Evolutionary conservation across 208 protist genomes (phyloP), one percentile per base, ranked within the genome.

Genomic region (Angomonas deanei): DNA sequence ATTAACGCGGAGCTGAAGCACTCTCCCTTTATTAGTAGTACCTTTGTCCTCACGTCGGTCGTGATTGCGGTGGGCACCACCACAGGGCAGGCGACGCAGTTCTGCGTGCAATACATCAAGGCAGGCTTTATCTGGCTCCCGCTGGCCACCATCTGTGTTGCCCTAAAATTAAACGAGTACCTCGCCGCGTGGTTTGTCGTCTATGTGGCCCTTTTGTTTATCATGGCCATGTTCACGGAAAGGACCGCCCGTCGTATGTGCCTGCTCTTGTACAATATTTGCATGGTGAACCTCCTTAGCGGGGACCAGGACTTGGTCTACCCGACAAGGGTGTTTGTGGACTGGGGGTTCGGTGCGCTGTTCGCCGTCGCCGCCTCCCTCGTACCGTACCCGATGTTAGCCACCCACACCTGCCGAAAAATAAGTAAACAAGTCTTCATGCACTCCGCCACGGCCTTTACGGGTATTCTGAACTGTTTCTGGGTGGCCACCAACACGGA

Each of bases 401-500:
- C 85, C 1, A 81, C 76, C 6, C 65, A 72, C 50, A 39, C 67
- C 21, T 78, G 73, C 0, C 64, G 54, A 8, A 54, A 64, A 15
- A 74, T 72, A 23, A 76, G 66, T 11, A 56, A 63, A 13, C 66
- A 36, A 5, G 66, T 84, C 31, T 88, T 78, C 50, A 49, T 39
- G 23, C 76, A 82, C 64, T 76, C 72, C 13, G 69, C 75, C 0
- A 88, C 77, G 1, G 78, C 72, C 58, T 86, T 92, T 71, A 78
- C 70, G 6, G 82, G 78, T 21, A 73, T 88, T 24, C 31, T 78
- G 8, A 74, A 66, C 21, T 86, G 79, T 66, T 92, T 92, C 60
- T 92, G 85, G 82, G 72, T 77, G 0, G 56, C 58, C 26, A 84
- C 70, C 50, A 92, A 88, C 74, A 84, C 75, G 39, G 72, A 84